A percentile compares a stretch with the other conserved stretches of the same genome.
Conservation (phyloP, 257 asterid species). For the Verbascum thapsus region DNA sequence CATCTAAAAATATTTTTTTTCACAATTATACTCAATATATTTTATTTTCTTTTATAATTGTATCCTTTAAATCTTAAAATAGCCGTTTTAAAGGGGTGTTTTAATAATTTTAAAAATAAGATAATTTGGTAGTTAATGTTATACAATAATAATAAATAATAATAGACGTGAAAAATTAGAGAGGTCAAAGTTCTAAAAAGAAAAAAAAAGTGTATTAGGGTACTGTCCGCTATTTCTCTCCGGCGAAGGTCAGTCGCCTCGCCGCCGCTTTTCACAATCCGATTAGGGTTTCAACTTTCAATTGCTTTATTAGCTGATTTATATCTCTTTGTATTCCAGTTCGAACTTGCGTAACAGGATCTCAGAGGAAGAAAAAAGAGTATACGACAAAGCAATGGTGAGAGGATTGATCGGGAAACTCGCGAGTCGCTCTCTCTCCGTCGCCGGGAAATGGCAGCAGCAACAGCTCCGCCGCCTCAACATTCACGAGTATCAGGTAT, state of each 20-base stretch:
- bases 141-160: background rate
- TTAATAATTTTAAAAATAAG: too few species aligned
- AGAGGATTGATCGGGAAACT: slow-evolving; percentile 80
- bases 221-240: slow-evolving; percentile 11
- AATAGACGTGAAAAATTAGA: background rate
- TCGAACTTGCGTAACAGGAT: slow-evolving; percentile 31
- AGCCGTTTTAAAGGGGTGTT: too few species aligned
- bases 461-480: slow-evolving; percentile 99
- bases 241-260: slow-evolving; percentile 33
- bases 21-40: too few species aligned
- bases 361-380: background rate
- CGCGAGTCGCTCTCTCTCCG: slow-evolving; percentile 74
- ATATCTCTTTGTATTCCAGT: slow-evolving; percentile 26
- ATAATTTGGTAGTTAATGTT: too few species aligned
- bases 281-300: slow-evolving; percentile 29
- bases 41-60: too few species aligned
- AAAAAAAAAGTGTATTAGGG: background rate
- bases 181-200: slow-evolving; percentile 15
- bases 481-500: slow-evolving; percentile 94
- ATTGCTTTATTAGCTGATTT: background rate
- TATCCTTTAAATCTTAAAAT: too few species aligned
- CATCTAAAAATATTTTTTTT: too few species aligned
- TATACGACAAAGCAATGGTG: slow-evolving; percentile 48
- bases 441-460: slow-evolving; percentile 97
- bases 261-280: slow-evolving; percentile 25